Evolutionary conservation across 768 basidiomycete genomes (phyloP).

Genomic region (Mycena olivaceomarginata): DNA sequence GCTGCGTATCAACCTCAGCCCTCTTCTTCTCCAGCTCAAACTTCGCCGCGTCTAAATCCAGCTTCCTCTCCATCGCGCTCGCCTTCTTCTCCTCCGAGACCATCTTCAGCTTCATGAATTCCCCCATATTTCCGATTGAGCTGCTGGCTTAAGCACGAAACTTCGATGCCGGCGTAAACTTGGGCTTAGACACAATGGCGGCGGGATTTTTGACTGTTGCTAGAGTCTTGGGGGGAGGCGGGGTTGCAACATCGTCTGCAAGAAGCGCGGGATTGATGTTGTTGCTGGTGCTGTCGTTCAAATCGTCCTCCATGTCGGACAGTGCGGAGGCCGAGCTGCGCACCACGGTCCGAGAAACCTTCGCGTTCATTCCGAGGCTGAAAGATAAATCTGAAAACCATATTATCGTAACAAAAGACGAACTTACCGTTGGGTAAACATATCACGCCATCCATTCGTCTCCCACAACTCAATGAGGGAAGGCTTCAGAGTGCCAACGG

Average conservation of each 20-base stretch:
- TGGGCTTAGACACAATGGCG: not conserved
- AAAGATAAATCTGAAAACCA: not conserved
- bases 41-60: not conserved
- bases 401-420: not conserved
- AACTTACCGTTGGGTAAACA: constrained; percentile 13
- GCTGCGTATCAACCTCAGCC: not conserved
- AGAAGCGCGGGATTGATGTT: not conserved
- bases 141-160: not conserved
- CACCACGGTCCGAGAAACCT: constrained; percentile 10
- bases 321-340: constrained; percentile 5
- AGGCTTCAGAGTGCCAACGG: not conserved
- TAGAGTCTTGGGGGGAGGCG: not conserved
- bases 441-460: constrained; percentile 5
- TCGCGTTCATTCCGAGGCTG: constrained; percentile 17
- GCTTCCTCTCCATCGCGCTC: not conserved
- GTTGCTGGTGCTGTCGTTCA: not conserved
- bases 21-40: not conserved
- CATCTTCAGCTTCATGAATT: not conserved
- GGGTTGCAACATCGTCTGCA: not conserved
- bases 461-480: not conserved
- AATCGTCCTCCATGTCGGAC: constrained; percentile 12
- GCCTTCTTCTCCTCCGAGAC: not conserved
- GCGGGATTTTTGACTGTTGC: not conserved
- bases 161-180: not conserved
- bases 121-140: not conserved